Evolutionary conservation across 176 grass and related monocot genomes (phyloP).

Genomic region (Triticum dicoccoides): DNA sequence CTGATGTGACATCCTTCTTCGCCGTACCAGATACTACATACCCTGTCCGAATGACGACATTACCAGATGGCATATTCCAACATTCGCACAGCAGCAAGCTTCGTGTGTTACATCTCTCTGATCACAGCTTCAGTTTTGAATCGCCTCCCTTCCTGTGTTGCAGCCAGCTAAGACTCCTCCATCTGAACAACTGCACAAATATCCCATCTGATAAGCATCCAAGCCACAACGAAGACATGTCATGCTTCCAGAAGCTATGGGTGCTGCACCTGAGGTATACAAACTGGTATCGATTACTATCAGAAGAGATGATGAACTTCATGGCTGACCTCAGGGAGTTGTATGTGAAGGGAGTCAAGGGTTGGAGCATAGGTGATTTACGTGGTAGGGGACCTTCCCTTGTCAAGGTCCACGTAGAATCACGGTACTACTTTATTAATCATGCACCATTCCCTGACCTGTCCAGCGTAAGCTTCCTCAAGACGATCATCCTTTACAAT

Average conservation of each 20-base stretch:
- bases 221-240: not conserved
- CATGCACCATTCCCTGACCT: not conserved
- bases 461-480: not conserved
- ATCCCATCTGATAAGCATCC: not conserved
- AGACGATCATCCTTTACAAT: not conserved
- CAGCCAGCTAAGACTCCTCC: slow-evolving; percentile 14
- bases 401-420: not conserved
- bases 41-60: not conserved
- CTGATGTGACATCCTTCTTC: not conserved
- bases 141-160: slow-evolving; percentile 11
- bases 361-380: not conserved
- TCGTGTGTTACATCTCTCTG: not conserved
- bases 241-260: not conserved
- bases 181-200: not conserved
- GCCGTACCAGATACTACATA: fast-evolving
- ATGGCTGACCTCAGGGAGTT: slow-evolving; percentile 13
- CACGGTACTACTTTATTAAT: no score
- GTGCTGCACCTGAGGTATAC: not conserved
- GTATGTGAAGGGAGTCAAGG: not conserved
- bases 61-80: not conserved
- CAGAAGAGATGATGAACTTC: not conserved
- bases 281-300: not conserved
- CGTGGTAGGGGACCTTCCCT: not conserved
- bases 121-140: not conserved
- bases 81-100: not conserved